Base-by-base conservation (phyloP, 352 stramenopile species). In the Thalassiosira oceanica region DNA sequence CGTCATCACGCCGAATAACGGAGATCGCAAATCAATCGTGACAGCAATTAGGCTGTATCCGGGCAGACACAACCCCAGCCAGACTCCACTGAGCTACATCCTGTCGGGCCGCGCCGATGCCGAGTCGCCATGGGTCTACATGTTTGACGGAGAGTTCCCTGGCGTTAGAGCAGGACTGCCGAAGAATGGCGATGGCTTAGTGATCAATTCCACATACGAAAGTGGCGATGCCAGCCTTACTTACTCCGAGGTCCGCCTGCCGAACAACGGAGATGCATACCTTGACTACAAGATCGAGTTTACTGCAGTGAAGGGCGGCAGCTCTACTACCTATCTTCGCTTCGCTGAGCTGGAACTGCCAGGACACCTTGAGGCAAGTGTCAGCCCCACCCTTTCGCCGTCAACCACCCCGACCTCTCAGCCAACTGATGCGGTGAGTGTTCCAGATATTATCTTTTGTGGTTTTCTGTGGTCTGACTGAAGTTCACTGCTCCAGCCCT, bases 201-300 rank as follows among this genome's bases (percentile, higher is more conserved):
- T 18, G 8, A 24, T 58, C 2, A 16, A 16, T 3, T 58, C 49
- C 13, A 26, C 49, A 5, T 58, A 58, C 5, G 49, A 58, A 46
- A 49, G 28, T 6, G 49, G 49, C 0, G 49, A 58, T 26, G 2
- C 13, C 1, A 49, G 1, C 26, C 29, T 43, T 11, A 11, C 7
- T 16, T 58, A 27, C 28, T 18, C 49, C 13, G 26, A 58, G 23
- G 49, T 46, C 15, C 15, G 4, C 6, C 13, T 49, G 3, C 46
- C 21, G 16, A 33, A 4, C 4, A 10, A 63, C 28, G 13, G 13
- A 7, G 21, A 53, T 42, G 37, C 7, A 8, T 63, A 43, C 43
- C 18, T 63, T 2, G 23, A 63, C n/a, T 63, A 63, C 53, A 57
- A 50, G 53, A 11, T 63, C 8, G n/a, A n/a, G n/a, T n/a, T n/a